Base-by-base conservation (phyloP, 805 yeast species). In the Wickerhamiella sorbophila region DNA sequence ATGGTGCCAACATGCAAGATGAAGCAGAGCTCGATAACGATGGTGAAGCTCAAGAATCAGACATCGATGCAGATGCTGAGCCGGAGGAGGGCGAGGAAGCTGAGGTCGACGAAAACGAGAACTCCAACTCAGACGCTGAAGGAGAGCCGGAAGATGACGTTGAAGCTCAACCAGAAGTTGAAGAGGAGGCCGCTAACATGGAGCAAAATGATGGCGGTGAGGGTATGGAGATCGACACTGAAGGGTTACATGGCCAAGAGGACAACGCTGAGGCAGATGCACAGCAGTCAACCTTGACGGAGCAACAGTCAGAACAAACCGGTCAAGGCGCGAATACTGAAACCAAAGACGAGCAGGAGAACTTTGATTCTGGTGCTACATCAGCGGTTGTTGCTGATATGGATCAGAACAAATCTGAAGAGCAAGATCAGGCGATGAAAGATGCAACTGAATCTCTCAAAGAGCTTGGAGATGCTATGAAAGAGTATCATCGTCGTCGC, bases 401-500 rank as follows among this genome's bases (percentile, higher is more conserved):
- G 71, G 64, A 51, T 72, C 80, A 52, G 77, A 78, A 37, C 80
- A 77, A 37, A 46, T 18, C 38, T 45, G 53, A 52, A 17, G 56
- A 53, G 12, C 47, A 45, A 15, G 53, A 49, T 17, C 49, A 50
- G n/a, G 49, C 47, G n/a, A 59, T 57, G 5, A 58, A 62, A 15
- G 56, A 52, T n/a, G 60, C 60, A 29, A 57, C 58, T 19, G 63
- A 85, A 52, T 75, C 93, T 0, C 66, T 88, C 61, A 82, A 82
- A 57, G 86, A 86, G 56, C 69, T 91, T 12, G 97, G 98, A 40
- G 96, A 87, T 60, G 74, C 94, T 1, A 58, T 87, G 63, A 83
- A 88, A 52, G 95, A 87, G 55, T 88, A 81, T 63, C 93, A 88
- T 57, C 80, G 84, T 56, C 79, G 95, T 52, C 77, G 81, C 48